These are phyloP conservation scores for Xylaria grammica DNA, from an alignment of 495 filamentous ascomycete species.

Conservation along the genomic window DNA sequence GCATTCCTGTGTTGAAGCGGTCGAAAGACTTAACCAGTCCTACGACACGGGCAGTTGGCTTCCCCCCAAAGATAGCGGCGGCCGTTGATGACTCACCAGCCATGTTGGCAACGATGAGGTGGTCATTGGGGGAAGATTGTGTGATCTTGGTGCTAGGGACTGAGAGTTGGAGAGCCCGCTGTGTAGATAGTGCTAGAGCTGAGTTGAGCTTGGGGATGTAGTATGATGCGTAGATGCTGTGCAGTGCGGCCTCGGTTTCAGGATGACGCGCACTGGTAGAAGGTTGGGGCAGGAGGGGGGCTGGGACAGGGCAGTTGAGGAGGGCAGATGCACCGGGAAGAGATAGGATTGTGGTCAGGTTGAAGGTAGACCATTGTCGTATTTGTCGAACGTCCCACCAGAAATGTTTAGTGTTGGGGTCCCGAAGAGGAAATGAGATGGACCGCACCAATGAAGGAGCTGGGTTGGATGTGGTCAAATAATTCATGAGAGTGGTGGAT, in stretches of 20 bases:
- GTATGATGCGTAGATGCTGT: constrained; percentile 69
- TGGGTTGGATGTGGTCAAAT: constrained; percentile 79
- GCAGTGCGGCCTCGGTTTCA: constrained; percentile 73
- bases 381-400: constrained; percentile 96
- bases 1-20: constrained; percentile 93
- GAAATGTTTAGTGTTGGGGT: constrained; percentile 77
- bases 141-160: constrained; percentile 57
- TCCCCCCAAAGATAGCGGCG: constrained; percentile 67
- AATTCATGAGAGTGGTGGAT: constrained; percentile 76
- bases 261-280: constrained; percentile 63
- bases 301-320: constrained; percentile 71
- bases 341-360: constrained; percentile 69
- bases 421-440: constrained; percentile 70
- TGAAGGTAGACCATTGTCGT: constrained; percentile 80
- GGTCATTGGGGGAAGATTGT: constrained; percentile 57
- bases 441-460: constrained; percentile 81
- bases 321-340: constrained; percentile 74
- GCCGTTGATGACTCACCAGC: constrained; percentile 51
- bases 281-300: constrained; percentile 66
- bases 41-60: constrained; percentile 78
- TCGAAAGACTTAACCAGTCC: constrained; percentile 89
- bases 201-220: constrained; percentile 82
- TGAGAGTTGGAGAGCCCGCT: constrained; percentile 63
- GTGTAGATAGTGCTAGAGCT: constrained; percentile 70
- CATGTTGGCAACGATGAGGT: constrained; percentile 69